Conservation (phyloP, 1,284 basidiomycete genomes). For the Leccinum ponderosum region DNA sequence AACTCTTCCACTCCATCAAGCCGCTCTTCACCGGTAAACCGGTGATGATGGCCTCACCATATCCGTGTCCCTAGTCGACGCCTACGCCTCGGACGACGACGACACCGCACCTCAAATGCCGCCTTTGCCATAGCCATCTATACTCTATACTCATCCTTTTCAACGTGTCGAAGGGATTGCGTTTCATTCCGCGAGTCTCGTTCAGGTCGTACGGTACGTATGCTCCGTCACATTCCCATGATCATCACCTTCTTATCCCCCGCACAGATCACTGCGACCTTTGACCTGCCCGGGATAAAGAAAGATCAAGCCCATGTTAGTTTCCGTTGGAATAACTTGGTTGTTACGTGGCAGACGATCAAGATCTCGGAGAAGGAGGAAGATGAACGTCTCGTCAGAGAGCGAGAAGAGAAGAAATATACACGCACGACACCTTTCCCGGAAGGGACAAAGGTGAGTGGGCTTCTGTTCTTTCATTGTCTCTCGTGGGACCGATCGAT, state of each 20-base stretch:
- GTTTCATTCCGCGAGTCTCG: slow-evolving; percentile 65
- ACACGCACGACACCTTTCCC: slow-evolving; percentile 49
- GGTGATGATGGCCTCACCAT: slow-evolving; percentile 1
- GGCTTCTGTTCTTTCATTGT: neutral
- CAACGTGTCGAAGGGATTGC: slow-evolving; percentile 37
- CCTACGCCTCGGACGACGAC: slow-evolving; percentile 73
- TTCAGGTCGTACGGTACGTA: slow-evolving; percentile 58
- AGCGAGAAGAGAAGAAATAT: slow-evolving; percentile 55
- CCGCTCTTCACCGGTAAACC: slow-evolving; percentile 82
- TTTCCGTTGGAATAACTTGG: slow-evolving; percentile 60
- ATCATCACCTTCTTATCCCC: slow-evolving; percentile 26
- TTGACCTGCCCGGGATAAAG: slow-evolving; percentile 62
- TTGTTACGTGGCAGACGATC: slow-evolving; percentile 65
- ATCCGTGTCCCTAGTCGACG: slow-evolving; percentile 60
- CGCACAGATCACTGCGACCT: slow-evolving; percentile 43
- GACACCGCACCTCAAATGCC: slow-evolving; percentile 52
- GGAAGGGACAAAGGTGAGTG: slow-evolving; percentile 47
- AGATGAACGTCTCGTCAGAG: slow-evolving; percentile 54
- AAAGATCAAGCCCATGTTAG: slow-evolving; percentile 74
- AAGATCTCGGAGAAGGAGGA: slow-evolving; percentile 61
- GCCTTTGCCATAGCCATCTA: slow-evolving; percentile 55
- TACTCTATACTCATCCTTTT: slow-evolving; percentile 14
- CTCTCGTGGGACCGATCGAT: slow-evolving; percentile 3
- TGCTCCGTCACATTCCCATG: slow-evolving; percentile 6
- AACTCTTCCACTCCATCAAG: slow-evolving; percentile 97